Evolutionary conservation across 805 yeast genomes (phyloP), one percentile per base, ranked within the genome.

Genomic region (Starmerella kuoi): DNA sequence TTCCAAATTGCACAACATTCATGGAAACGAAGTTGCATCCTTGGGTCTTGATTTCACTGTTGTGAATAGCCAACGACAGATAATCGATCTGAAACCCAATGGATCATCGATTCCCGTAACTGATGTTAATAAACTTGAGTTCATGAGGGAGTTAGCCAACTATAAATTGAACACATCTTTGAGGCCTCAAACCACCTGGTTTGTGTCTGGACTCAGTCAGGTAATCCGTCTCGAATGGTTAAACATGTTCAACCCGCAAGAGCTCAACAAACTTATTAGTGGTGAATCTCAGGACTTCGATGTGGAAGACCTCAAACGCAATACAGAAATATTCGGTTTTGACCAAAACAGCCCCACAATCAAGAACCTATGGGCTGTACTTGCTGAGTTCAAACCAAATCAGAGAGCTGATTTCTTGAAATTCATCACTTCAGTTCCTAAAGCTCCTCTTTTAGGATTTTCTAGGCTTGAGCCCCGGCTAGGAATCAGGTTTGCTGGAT

Each of bases 391-490:
- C 26, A 57, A 67, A 1, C 64, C 71, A 2, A 70, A 68, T n/a
- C 83, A 85, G 42, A 67, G 75, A 47, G 67, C 74, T 18, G 71
- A 73, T 38, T 70, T 91, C 42, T 61, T 91, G 22, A 83, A 83
- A 57, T 91, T 88, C 64, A 95, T 84, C 22, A 91, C 97, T 0
- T 81, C 95, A 0, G 94, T 85, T 1, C 79, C 95, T 1, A 71
- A 87, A 46, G 95, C 94, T 0, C 98, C 98, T 1, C 65, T 91
- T 31, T 67, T 84, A 21, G 98, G 98, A 0, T 88, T 91, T 57
- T 67, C 71, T 12, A 74, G 77, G 3, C 65, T 85, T 36, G 64
- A 62, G 24, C 98, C 98, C 0, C 67, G 66, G 41, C 85, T 91
- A 60, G 94, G 94, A 1, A 79, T 91, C 36, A 60, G 83, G 30